Conservation (phyloP, 805 yeast genomes). For the Ogataea parapolymorpha region DNA sequence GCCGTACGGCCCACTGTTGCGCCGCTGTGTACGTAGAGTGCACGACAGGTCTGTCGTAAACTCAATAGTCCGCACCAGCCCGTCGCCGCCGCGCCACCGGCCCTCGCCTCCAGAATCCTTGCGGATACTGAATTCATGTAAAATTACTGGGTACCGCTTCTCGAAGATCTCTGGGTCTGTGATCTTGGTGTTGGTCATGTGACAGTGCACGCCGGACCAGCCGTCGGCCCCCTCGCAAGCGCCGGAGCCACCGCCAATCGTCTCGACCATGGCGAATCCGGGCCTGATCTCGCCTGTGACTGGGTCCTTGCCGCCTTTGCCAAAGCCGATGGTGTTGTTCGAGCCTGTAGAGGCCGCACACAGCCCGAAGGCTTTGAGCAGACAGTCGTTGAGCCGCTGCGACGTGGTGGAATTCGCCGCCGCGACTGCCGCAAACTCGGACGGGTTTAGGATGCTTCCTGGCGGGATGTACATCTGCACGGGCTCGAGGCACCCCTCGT, state of each 20-base stretch:
- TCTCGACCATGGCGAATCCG: conserved; percentile 37
- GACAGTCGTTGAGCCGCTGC: conserved; percentile 80
- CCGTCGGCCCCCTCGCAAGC: conserved; percentile 40
- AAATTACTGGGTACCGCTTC: conserved; percentile 47
- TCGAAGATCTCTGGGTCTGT: conserved; percentile 54
- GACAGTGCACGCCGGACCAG: conserved; percentile 46
- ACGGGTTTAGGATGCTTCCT: conserved; percentile 34
- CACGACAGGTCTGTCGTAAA: conserved; percentile 38
- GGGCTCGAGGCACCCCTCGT: conserved; percentile 46
- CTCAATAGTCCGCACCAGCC: conserved; percentile 47
- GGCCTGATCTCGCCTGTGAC: conserved; percentile 10
- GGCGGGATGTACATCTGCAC: conserved; percentile 29
- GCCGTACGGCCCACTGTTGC: conserved; percentile 53
- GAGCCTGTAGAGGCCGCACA: conserved; percentile 91
- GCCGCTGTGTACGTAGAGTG: conserved; percentile 48
- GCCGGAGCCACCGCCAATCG: conserved; percentile 55
- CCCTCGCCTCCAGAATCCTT: conserved; percentile 49
- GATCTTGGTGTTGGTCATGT: conserved; percentile 53
- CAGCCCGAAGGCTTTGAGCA: conserved; percentile 74
- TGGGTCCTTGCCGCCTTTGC: conserved; percentile 46
- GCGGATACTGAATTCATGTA: conserved; percentile 43
- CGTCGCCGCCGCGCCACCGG: conserved; percentile 47
- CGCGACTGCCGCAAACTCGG: conserved; percentile 42
- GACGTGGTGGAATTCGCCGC: conserved; percentile 68
- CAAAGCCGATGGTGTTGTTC: conserved; percentile 84